Evolutionary conservation across 495 filamentous ascomycete species (phyloP).

Genomic region (Aspergillus ostianus): DNA sequence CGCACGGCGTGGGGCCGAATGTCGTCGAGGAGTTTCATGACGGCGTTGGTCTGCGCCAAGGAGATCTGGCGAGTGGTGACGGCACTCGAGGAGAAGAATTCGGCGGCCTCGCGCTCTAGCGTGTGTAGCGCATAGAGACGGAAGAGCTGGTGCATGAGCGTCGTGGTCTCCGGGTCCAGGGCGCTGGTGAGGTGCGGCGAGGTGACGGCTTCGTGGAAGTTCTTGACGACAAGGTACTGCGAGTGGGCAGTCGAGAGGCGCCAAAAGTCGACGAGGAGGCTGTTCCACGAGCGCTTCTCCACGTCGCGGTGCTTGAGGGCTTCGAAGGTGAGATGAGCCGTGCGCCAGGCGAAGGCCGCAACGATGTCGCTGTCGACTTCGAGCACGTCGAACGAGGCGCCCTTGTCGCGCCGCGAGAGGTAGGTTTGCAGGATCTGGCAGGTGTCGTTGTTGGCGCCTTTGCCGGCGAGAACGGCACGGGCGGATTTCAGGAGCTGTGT

Average conservation of each 20-base stretch:
- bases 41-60: slow-evolving; percentile 55
- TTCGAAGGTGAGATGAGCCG: slow-evolving; percentile 67
- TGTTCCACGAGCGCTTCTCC: slow-evolving; percentile 69
- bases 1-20: slow-evolving; percentile 65
- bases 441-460: slow-evolving; percentile 56
- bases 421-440: slow-evolving; percentile 56
- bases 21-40: slow-evolving; percentile 63
- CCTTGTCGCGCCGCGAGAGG: slow-evolving; percentile 60
- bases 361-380: slow-evolving; percentile 62
- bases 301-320: slow-evolving; percentile 68
- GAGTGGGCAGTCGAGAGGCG: slow-evolving; percentile 65
- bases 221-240: slow-evolving; percentile 68
- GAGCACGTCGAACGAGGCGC: slow-evolving; percentile 66
- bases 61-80: slow-evolving; percentile 64
- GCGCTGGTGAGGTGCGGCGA: slow-evolving; percentile 41
- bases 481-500: slow-evolving; percentile 58
- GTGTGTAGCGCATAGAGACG: slow-evolving; percentile 64
- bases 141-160: slow-evolving; percentile 61
- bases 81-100: slow-evolving; percentile 65
- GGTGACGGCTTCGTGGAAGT: slow-evolving; percentile 66
- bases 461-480: slow-evolving; percentile 57
- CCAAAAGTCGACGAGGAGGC: slow-evolving; percentile 71
- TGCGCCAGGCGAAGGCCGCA: slow-evolving; percentile 67
- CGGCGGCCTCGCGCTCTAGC: slow-evolving; percentile 60
- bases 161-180: slow-evolving; percentile 52